Conservation (phyloP, 768 basidiomycete species). For the Podaxis mareebaensis region DNA sequence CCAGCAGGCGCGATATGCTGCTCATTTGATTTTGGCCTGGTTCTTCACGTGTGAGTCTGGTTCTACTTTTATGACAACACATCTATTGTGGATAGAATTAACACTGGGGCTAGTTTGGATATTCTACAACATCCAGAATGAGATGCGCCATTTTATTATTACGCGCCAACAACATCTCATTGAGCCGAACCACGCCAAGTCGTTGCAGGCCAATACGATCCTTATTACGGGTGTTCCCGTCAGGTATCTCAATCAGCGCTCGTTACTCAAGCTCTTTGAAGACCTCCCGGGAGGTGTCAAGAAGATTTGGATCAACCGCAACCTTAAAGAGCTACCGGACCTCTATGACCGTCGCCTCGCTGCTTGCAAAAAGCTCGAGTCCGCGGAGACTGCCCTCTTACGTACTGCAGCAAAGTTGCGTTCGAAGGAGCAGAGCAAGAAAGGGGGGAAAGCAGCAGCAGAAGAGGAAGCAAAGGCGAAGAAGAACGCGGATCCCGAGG, state of each 20-base stretch:
- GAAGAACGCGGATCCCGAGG: slow-evolving; percentile 19
- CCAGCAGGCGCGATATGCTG: slow-evolving; percentile 64
- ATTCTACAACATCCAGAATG: slow-evolving; percentile 74
- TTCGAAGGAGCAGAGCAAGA: slow-evolving; percentile 44
- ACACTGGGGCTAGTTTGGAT: slow-evolving; percentile 65
- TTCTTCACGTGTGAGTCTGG: slow-evolving; percentile 69
- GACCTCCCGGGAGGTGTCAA: slow-evolving; percentile 88
- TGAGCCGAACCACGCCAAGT: slow-evolving; percentile 66
- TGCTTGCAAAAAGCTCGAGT: slow-evolving; percentile 81
- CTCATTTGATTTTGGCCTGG: slow-evolving; percentile 77
- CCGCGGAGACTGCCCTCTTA: slow-evolving; percentile 78
- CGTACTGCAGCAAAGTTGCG: slow-evolving; percentile 75
- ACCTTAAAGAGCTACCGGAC: slow-evolving; percentile 86
- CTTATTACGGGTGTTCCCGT: slow-evolving; percentile 88
- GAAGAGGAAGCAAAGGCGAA: slow-evolving; percentile 19
- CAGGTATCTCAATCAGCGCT: slow-evolving; percentile 70
- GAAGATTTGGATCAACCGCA: slow-evolving; percentile 89
- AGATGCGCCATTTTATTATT: slow-evolving; percentile 79
- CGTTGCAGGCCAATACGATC: slow-evolving; percentile 87
- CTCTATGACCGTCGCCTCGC: slow-evolving; percentile 73
- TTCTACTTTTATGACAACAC: not conserved
- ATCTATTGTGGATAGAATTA: slow-evolving; percentile 2
- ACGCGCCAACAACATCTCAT: slow-evolving; percentile 84
- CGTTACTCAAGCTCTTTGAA: slow-evolving; percentile 69
- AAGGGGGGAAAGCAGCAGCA: slow-evolving; percentile 27